Evolutionary conservation across 768 basidiomycete species (phyloP).

Genomic region (Amanita inopinata): DNA sequence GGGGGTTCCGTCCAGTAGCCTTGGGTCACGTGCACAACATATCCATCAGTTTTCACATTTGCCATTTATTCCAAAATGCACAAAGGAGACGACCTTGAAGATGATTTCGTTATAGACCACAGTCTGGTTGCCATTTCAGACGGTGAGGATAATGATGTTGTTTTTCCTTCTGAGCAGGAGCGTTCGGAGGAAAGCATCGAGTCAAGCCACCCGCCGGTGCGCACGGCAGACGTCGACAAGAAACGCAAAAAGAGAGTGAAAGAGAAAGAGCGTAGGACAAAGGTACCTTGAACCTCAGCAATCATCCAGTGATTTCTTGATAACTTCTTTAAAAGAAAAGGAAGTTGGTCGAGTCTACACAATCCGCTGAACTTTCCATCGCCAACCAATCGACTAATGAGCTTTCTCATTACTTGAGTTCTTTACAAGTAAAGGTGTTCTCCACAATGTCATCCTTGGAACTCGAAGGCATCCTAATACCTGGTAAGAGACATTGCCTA

Average conservation of each 20-base stretch:
- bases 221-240: slow-evolving; percentile 30
- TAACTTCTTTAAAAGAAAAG: slow-evolving; percentile 42
- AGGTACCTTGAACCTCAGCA: slow-evolving; percentile 29
- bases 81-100: slow-evolving; percentile 74
- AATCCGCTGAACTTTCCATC: slow-evolving; percentile 33
- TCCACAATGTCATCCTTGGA: slow-evolving; percentile 67
- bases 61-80: slow-evolving; percentile 19
- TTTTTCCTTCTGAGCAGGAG: slow-evolving; percentile 21
- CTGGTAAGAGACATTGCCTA: slow-evolving; percentile 40
- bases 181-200: slow-evolving; percentile 17
- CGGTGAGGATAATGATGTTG: slow-evolving; percentile 39
- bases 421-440: slow-evolving; percentile 62
- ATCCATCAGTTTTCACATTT: neutral
- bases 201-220: slow-evolving; percentile 11
- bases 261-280: slow-evolving; percentile 64
- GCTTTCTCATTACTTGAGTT: slow-evolving; percentile 53
- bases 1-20: neutral
- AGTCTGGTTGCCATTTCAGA: slow-evolving; percentile 48
- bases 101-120: slow-evolving; percentile 70
- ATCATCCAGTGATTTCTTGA: slow-evolving; percentile 1
- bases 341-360: slow-evolving; percentile 40
- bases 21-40: neutral
- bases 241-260: slow-evolving; percentile 68
- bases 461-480: slow-evolving; percentile 68
- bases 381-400: slow-evolving; percentile 47